phyloP scores from a whole-genome alignment of 2,329 filamentous ascomycete genomes.

The Talaromyces piceae region DNA sequence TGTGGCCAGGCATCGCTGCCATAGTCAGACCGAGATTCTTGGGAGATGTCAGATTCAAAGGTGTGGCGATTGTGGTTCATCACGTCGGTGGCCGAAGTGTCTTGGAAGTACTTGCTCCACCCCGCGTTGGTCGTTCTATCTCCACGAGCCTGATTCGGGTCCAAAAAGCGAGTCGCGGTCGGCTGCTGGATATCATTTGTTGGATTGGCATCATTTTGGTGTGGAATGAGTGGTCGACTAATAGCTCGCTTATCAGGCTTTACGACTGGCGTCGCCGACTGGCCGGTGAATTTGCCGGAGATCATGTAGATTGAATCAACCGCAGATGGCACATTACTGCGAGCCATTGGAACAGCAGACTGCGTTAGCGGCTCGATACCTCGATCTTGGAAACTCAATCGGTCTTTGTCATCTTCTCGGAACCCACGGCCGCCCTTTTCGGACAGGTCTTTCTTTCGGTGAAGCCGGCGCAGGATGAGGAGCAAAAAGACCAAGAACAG shows the following conservation, averaged over 20 bases:
- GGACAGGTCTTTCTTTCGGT: conserved; percentile 46
- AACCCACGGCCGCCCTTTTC: conserved; percentile 37
- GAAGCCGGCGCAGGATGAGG: conserved; percentile 56
- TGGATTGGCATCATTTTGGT: conserved; percentile 22
- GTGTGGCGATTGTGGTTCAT: conserved; percentile 20
- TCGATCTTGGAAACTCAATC: conserved; percentile 38
- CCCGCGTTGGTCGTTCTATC: conserved; percentile 41
- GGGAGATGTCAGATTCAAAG: conserved; percentile 20
- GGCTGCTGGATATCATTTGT: conserved; percentile 17
- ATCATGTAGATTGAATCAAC: conserved; percentile 35
- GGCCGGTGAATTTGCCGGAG: conserved; percentile 24
- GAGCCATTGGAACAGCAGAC: conserved; percentile 39
- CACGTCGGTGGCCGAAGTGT: conserved; percentile 23
- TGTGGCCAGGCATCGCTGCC: conserved; percentile 36
- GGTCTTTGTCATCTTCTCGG: conserved; percentile 51
- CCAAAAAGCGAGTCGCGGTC: conserved; percentile 13
- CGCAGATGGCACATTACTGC: conserved; percentile 33
- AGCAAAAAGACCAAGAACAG: conserved; percentile 65
- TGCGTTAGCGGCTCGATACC: conserved; percentile 37
- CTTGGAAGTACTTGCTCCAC: conserved; percentile 44
- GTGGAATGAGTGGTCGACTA: conserved; percentile 6
- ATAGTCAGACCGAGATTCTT: conserved; percentile 28
- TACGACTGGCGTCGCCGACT: conserved; percentile 23
- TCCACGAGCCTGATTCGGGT: conserved; percentile 18
- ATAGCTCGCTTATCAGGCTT: background rate